Evolutionary conservation across 2,329 filamentous ascomycete genomes (phyloP), one percentile per base, ranked within the genome.

Genomic region (Xylariaceae sp.): DNA sequence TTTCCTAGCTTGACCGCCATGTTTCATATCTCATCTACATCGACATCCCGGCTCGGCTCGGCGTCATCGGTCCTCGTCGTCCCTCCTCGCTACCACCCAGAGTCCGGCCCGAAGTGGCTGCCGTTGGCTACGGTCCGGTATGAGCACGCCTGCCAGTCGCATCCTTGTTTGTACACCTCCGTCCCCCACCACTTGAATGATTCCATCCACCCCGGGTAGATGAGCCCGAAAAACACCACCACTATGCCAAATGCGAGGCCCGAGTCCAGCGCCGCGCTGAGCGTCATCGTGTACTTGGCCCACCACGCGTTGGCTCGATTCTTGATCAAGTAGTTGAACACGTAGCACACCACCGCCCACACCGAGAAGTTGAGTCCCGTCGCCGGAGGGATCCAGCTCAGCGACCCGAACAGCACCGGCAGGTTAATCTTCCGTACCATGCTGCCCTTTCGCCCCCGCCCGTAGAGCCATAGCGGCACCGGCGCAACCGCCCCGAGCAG

Each of bases 271-370:
- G 88, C 90, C 0, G 89, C 89, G 50, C 85, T 89, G 45, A 95
- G 74, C 4, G 89, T 91, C 88, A 95, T 94, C 38, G 88, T 92
- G 67, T 95, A 95, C 69, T 95, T 94, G 42, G 82, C 83, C 90
- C 90, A 95, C 90, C 90, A 95, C 1, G 81, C 83, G 30, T 75
- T 76, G 22, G 82, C 85, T 18, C 85, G 76, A 33, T 81, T 81
- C 64, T 85, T 83, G 62, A 95, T 78, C 52, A 86, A 68, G 65
- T 86, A 85, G 66, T 95, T 95, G 76, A 95, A 95, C 39, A 89
- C 59, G 67, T 86, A 95, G 71, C 88, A 94, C 12, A 95, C 87
- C 7, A 94, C 71, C 0, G 85, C 87, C 89, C 90, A 95, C 39
- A 92, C 86, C 1, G 84, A 89, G 65, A 94, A 95, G 67, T 95